phyloP scores from a whole-genome alignment of 148 eudicot genomes.

The Vaccinium macrocarpon region DNA sequence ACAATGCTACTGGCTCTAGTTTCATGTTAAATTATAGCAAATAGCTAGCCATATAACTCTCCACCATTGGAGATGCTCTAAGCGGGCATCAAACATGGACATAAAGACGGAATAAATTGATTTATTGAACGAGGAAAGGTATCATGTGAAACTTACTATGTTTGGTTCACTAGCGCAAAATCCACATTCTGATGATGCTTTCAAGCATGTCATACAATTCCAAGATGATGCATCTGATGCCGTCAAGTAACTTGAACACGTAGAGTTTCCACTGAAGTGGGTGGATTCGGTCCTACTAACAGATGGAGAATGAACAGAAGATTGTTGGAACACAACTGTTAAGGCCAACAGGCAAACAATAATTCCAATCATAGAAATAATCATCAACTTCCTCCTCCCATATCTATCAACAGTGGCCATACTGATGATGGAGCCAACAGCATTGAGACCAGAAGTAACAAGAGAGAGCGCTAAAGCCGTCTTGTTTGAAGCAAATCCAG shows the following conservation, averaged over 20 bases:
- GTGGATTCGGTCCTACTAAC: constrained; percentile 36
- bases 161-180: constrained; percentile 55
- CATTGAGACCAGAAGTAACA: constrained; percentile 76
- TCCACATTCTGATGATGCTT: constrained; percentile 49
- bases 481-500: constrained; percentile 73
- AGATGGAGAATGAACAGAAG: constrained; percentile 50
- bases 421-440: constrained; percentile 61
- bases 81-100: neutral
- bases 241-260: constrained; percentile 44
- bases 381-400: constrained; percentile 79
- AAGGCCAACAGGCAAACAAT: constrained; percentile 52
- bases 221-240: constrained; percentile 40
- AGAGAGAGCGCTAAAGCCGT: constrained; percentile 84
- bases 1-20: neutral
- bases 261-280: constrained; percentile 57
- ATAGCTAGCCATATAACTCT: neutral
- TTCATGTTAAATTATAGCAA: neutral
- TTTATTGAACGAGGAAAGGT: neutral
- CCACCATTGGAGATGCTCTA: neutral
- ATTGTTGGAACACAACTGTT: constrained; percentile 38
- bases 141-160: constrained; percentile 33
- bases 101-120: neutral
- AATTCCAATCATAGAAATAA: constrained; percentile 63
- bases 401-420: constrained; percentile 72
- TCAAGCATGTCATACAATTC: constrained; percentile 72